phyloP scores from a whole-genome alignment of 2,329 filamentous ascomycete genomes.

The Penicillium griseofulvum region DNA sequence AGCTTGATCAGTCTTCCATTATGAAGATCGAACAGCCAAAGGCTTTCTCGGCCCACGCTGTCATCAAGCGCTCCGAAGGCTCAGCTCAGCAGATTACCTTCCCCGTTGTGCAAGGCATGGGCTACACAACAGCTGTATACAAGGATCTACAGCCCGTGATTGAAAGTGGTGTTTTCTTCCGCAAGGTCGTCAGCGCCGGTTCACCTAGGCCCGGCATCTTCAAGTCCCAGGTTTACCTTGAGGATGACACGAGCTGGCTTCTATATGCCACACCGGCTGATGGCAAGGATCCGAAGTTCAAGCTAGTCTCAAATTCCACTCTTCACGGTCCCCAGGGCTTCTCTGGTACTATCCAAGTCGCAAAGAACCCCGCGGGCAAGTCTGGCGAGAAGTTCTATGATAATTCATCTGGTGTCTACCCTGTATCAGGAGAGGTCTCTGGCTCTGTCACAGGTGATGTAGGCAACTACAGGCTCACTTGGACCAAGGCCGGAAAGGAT shows the following conservation, averaged over 20 bases:
- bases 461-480: constrained; percentile 72
- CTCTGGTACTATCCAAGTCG: constrained; percentile 75
- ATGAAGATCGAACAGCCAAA: constrained; percentile 54
- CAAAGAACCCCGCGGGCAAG: constrained; percentile 64
- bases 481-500: constrained; percentile 66
- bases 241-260: constrained; percentile 73
- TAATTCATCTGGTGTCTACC: constrained; percentile 70
- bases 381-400: constrained; percentile 70
- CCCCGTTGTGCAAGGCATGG: constrained; percentile 85
- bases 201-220: constrained; percentile 61
- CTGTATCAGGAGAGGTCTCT: constrained; percentile 61
- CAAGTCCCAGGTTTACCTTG: constrained; percentile 73
- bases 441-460: constrained; percentile 56
- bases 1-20: constrained; percentile 62
- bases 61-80: constrained; percentile 57
- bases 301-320: constrained; percentile 63
- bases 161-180: constrained; percentile 72
- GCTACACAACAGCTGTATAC: constrained; percentile 78
- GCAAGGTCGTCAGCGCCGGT: constrained; percentile 56
- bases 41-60: constrained; percentile 64
- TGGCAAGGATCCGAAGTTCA: constrained; percentile 64
- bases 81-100: constrained; percentile 66
- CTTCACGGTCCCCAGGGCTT: constrained; percentile 67
- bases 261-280: constrained; percentile 68
- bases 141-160: constrained; percentile 67